Base-by-base conservation (phyloP, 2,329 filamentous ascomycete genomes). In the Ophiocordyceps sinensis region DNA sequence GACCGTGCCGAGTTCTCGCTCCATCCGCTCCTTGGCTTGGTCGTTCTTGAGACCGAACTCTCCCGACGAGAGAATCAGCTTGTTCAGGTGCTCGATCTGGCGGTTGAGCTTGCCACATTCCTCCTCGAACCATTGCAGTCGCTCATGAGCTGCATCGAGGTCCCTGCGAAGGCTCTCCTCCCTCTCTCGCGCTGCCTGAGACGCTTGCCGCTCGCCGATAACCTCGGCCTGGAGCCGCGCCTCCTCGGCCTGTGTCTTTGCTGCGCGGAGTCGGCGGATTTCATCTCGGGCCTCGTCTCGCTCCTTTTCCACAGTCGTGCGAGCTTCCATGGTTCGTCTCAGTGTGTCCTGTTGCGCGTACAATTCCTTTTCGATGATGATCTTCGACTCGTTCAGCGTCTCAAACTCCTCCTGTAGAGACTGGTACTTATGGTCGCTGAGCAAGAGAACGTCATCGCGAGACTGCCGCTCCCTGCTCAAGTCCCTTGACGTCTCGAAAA, bases 351-450 rank as follows among this genome's bases (percentile, higher is more conserved):
- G 88, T 55, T 96, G 89, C 5, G 85, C 82, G 57, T 96, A 96
- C 58, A 98, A 80, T 61, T 96, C 89, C 60, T 95, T 96, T 61
- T 98, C 89, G 47, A 98, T 94, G 37, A 80, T 94, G 52, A 95
- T 94, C 61, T 98, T 98, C 26, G 86, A 81, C 47, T 95, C 87
- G 52, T 94, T 94, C 29, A 96, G 70, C 29, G 77, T 75, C 39
- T 93, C 81, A 51, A 79, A 94, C 49, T 96, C 87, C 23, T 88
- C 79, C 56, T 88, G 81, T 45, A 98, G 68, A 39, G 81, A 77
- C 36, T 83, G 71, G 52, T 81, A 85, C 57, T 91, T 93, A 63
- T 94, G 88, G 50, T 95, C 87, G 5, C 85, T 79, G 43, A 96
- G 80, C 50, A 94, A 77, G 47, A 89, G 80, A 23, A 95, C 87